Base-by-base conservation (phyloP, 2,329 filamentous ascomycete species). In the Blastomyces silverae region DNA sequence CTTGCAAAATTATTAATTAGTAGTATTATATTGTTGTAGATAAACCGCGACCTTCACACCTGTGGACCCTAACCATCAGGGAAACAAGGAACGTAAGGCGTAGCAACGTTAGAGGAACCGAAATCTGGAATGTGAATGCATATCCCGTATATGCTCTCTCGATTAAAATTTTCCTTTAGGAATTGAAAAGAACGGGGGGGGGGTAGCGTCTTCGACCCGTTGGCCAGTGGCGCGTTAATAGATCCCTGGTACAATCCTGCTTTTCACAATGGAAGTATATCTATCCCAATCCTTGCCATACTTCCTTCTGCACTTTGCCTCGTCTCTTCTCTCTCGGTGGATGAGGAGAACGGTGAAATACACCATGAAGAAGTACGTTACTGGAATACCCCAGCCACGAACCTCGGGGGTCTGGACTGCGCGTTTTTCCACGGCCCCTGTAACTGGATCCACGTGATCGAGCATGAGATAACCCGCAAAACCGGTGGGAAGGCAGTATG, bases 301-400 rank as follows among this genome's bases (percentile, higher is more conserved):
- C 53, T 70, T 70, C 57, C 68, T 62, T 42, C 57, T 37, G 55
- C 69, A 70, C 37, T 65, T 69, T 1, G 63, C 65, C 48, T 70
- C 69, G 56, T 70, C 69, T 62, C 69, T 66, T 42, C 62, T 63
- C 62, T 70, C 69, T 31, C 69, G 67, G 53, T 70, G 69, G 50
- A 70, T 63, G 15, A 70, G 64, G 44, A 70, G 57, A 42, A 66
- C 46, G 1, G 67, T 69, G 66, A 70, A 70, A 56, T 69, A 70
- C 34, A 69, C 42, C 39, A 66, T 61, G 31, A 69, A 70, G 55
- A 69, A 70, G 61, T 70, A 70, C 3, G 68, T 69, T 31, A 66
- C 64, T 52, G 64, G 17, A 42, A 67, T 68, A 25, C 65, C 68
- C 68, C 67, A 69, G 10, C 67, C 67, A 25, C 61, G 52, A 17